These are phyloP conservation scores for Rheum nobile DNA, from an alignment of 148 eudicot species.

Conservation along the genomic window DNA sequence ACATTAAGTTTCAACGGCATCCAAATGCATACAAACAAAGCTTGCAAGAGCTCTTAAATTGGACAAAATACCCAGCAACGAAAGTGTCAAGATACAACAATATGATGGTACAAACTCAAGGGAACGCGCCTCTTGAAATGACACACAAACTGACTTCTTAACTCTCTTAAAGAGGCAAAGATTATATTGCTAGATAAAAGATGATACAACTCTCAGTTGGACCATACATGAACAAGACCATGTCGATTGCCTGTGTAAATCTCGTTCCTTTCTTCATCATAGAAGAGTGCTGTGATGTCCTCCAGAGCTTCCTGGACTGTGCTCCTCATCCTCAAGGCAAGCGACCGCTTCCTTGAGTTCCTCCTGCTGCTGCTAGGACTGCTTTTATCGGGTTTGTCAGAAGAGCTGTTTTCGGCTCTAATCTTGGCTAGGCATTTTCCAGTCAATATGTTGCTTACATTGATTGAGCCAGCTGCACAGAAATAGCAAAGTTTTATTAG, in stretches of 20 bases:
- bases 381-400: conserved; percentile 17
- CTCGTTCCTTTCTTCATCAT: conserved; percentile 95
- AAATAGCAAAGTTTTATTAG: not conserved
- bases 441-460: conserved; percentile 86
- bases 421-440: conserved; percentile 97
- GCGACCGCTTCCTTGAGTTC: conserved; percentile 44
- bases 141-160: not conserved
- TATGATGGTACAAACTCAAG: not conserved
- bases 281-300: conserved; percentile 89
- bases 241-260: conserved; percentile 85
- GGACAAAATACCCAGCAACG: not conserved
- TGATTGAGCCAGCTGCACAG: conserved; percentile 74
- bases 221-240: conserved; percentile 97
- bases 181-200: not conserved
- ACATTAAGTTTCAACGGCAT: too few relatives aligned
- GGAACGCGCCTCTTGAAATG: not conserved
- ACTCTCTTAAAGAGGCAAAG: not conserved
- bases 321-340: conserved; percentile 42
- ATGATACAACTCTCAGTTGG: conserved; percentile 44
- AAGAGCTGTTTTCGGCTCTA: conserved; percentile 42
- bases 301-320: conserved; percentile 78
- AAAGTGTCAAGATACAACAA: not conserved
- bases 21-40: not conserved
- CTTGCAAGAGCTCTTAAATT: not conserved
- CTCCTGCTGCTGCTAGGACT: conserved; percentile 16